Conservation (phyloP, 139 green algal species). For the Asterochloris sp. region DNA sequence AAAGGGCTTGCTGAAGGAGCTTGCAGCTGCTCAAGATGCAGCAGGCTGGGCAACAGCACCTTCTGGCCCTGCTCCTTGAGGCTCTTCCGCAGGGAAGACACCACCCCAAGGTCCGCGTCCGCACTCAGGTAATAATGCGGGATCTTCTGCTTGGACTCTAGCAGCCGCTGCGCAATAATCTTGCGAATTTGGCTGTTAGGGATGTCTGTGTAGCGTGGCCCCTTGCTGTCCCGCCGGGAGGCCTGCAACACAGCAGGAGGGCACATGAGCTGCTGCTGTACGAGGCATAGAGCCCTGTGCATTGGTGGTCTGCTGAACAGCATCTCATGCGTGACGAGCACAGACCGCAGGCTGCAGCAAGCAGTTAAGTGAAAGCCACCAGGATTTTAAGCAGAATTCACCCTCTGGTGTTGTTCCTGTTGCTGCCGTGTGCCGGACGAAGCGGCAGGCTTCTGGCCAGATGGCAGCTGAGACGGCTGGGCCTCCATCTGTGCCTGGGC, state of each 20-base stretch:
- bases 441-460: too few species aligned
- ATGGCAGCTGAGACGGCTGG: too few species aligned
- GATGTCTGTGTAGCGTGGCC: constrained; percentile 56
- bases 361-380: not conserved
- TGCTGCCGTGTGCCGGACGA: too few species aligned
- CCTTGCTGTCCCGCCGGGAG: constrained; percentile 4
- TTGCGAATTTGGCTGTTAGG: constrained; percentile 77
- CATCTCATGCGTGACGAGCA: too few species aligned
- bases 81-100: constrained; percentile 50
- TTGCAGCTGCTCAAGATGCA: not conserved
- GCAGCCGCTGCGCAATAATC: constrained; percentile 85
- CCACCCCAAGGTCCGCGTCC: constrained; percentile 60
- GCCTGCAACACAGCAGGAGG: too few species aligned
- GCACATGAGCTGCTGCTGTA: too few species aligned
- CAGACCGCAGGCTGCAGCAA: not conserved
- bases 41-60: constrained; percentile 3
- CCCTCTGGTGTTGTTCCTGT: too few species aligned
- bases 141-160: constrained; percentile 84
- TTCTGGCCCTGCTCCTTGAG: constrained; percentile 55
- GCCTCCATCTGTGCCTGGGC: too few species aligned
- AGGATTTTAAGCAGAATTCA: too few species aligned
- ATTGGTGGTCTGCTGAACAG: too few species aligned
- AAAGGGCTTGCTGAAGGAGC: not conserved
- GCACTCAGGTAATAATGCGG: constrained; percentile 69
- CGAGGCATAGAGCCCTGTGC: too few species aligned